Conservation (phyloP, 257 asterid genomes). For the Coffea eugenioides region DNA sequence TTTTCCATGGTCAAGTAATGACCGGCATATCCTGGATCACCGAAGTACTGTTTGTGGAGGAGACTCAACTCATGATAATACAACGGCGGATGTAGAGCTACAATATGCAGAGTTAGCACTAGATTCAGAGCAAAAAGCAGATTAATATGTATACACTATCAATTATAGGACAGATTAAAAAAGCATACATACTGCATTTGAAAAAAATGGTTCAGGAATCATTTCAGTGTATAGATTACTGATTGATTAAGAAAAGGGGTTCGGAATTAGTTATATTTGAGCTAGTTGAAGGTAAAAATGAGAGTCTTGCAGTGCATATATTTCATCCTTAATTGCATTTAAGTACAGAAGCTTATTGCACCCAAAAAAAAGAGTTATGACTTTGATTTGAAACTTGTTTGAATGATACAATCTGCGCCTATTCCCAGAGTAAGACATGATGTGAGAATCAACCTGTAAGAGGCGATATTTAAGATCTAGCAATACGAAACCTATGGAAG, state of each 20-base stretch:
- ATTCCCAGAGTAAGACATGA: neutral
- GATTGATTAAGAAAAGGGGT: neutral
- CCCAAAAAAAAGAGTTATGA: neutral
- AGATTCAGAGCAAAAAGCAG: neutral
- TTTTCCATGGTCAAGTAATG: too few relatives aligned
- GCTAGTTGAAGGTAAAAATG: neutral
- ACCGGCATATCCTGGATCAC: neutral
- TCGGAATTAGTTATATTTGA: neutral
- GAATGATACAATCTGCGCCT: neutral
- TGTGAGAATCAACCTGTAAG: neutral
- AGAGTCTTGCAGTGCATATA: neutral
- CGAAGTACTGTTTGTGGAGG: neutral
- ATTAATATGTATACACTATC: too few relatives aligned
- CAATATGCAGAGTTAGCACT: conserved; percentile 1
- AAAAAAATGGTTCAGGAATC: neutral
- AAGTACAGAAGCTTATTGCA: neutral
- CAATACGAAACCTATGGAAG: neutral
- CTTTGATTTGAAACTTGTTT: neutral
- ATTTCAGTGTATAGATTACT: neutral
- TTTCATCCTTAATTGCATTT: neutral
- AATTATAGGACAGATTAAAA: too few relatives aligned
- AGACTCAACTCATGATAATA: neutral
- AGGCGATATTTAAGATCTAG: neutral
- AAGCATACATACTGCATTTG: neutral
- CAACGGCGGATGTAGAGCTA: neutral